Percentiles rank a stretch among this genome's conserved stretches.
phyloP scores from a whole-genome alignment of 2,329 filamentous ascomycete genomes.

The Aspergillus tubingensis region DNA sequence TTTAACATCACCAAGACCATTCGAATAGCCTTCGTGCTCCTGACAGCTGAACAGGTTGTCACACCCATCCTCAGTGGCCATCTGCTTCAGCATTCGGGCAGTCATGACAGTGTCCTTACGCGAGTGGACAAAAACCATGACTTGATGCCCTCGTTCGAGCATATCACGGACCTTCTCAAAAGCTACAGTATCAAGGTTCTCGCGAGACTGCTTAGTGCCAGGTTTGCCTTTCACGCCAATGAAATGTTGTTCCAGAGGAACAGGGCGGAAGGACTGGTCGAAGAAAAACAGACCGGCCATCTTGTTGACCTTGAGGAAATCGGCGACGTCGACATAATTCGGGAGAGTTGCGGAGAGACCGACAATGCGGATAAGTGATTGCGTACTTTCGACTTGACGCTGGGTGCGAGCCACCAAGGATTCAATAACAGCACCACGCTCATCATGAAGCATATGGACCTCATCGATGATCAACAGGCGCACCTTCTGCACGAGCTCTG shows the following conservation, averaged over 20 bases:
- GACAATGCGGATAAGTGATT: conserved; percentile 93
- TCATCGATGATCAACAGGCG: conserved; percentile 96
- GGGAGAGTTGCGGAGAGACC: conserved; percentile 93
- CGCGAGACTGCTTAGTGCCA: conserved; percentile 75
- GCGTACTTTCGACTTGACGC: conserved; percentile 95
- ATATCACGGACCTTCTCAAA: conserved; percentile 96
- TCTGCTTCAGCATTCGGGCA: conserved; percentile 80
- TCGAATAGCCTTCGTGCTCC: conserved; percentile 75
- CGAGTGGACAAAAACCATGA: conserved; percentile 99
- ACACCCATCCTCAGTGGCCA: conserved; percentile 78
- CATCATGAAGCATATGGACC: conserved; percentile 98
- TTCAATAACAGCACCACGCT: conserved; percentile 92
- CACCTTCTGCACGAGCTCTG: conserved; percentile 96
- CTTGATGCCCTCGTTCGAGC: conserved; percentile 86
- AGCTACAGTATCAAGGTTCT: conserved; percentile 82
- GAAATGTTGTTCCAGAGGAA: conserved; percentile 96
- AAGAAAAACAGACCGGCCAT: conserved; percentile 95
- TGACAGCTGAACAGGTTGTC: conserved; percentile 81
- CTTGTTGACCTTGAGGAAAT: conserved; percentile 95
- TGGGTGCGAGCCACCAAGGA: conserved; percentile 93
- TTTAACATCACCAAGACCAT: conserved; percentile 81
- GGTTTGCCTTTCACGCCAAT: conserved; percentile 90
- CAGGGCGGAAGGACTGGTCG: conserved; percentile 90
- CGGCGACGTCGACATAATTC: conserved; percentile 94
- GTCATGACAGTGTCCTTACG: conserved; percentile 90